Evolutionary conservation across 192 early-diverging fungal genomes (phyloP), one percentile per base, ranked within the genome.

Genomic region (Gaertneriomyces sp.): DNA sequence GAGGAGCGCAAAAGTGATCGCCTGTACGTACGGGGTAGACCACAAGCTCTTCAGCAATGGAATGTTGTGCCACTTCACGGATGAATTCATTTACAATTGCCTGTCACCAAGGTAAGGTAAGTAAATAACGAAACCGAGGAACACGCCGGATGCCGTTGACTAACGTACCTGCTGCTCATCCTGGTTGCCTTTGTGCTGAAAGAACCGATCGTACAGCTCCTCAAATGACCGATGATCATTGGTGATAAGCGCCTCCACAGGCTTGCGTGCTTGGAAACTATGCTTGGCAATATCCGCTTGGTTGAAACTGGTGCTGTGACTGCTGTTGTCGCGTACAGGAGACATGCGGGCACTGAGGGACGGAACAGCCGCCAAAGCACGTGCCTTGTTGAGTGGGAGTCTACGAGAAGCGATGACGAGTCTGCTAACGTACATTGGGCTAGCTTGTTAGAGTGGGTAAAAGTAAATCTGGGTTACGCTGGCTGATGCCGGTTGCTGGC

Each of bases 181-280:
- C 7, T 17, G 11, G 20, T 42, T 47, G 5, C 60, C 60, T 42
- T 45, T 49, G n/a, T 33, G 44, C 44, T 45, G 16, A 6, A 53
- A 8, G 42, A 53, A 64, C 14, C 62, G 7, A 11, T 51, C 17
- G 42, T 53, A 64, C 11, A 64, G 62, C 62, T 64, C 62, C 38
- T 64, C 62, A 53, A 64, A 64, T n/a, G 62, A 64, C 14, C 51
- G 39, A 20, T 64, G 62, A 40, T 64, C 62, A 52, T 64, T 64
- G 42, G 16, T 53, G 62, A 64, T 64, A n/a, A 64, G 42, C 7
- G 39, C 50, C 33, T 64, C 62, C 14, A 64, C 14, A 12, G 62
- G 62, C 12, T 53, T 17, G 39, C 39, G 46, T 1, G 62, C 49
- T 0, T 11, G 9, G 44, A 61, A 53, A 42, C 42, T 45, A 12